These are phyloP conservation scores for Gossypium bickii DNA, from an alignment of 345 rosid genomes.

Conservation along the genomic window DNA sequence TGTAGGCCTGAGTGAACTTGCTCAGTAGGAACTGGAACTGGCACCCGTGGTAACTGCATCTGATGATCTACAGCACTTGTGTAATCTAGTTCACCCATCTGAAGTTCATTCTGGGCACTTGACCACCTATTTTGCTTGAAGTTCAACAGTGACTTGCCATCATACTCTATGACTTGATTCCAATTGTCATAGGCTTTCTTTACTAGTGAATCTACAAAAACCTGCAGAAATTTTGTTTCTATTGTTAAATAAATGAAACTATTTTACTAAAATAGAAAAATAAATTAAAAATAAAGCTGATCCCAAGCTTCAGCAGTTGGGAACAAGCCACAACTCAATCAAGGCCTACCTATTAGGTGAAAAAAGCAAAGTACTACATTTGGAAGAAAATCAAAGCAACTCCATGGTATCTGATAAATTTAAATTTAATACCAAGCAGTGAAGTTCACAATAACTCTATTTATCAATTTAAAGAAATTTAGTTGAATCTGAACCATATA, in stretches of 20 bases:
- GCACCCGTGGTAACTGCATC: conserved; percentile 44
- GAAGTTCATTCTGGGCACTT: conserved; percentile 44
- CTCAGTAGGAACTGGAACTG: conserved; percentile 47
- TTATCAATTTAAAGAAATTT: background rate
- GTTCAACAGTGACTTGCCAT: conserved; percentile 73
- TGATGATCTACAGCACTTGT: conserved; percentile 47
- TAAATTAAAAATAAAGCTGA: background rate
- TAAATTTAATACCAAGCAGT: background rate
- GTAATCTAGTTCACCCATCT: conserved; percentile 36
- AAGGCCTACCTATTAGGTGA: background rate
- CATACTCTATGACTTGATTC: conserved; percentile 79
- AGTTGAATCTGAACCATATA: background rate
- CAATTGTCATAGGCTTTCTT: conserved; percentile 97
- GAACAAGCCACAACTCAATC: background rate
- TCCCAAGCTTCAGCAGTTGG: background rate
- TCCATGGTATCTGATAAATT: background rate
- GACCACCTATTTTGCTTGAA: conserved; percentile 60
- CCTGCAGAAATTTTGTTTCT: conserved; percentile 35
- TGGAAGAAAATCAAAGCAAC: background rate
- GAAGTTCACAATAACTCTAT: background rate
- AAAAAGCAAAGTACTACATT: background rate
- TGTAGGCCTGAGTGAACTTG: conserved; percentile 46
- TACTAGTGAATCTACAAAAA: conserved; percentile 75
- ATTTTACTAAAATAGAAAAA: background rate
- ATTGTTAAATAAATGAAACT: conserved; percentile 6